A percentile compares a stretch with the other conserved stretches of the same genome.
These are phyloP conservation scores for Bjerkandera adusta DNA, from an alignment of 1,284 basidiomycete species.

Conservation along the genomic window DNA sequence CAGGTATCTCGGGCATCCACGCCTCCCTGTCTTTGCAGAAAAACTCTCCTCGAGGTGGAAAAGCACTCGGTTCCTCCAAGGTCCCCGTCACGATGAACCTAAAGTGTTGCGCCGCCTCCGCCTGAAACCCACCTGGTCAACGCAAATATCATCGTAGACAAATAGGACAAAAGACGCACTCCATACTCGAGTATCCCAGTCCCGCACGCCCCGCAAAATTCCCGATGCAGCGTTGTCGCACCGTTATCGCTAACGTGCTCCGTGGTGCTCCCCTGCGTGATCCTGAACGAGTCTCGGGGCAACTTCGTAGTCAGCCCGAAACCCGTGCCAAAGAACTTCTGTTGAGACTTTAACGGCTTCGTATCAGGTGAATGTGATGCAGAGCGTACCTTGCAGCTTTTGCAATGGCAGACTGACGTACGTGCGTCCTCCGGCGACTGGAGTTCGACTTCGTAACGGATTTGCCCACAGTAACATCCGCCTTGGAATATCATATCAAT, in stretches of 20 bases:
- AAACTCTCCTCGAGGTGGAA: constrained; percentile 30
- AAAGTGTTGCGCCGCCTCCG: constrained; percentile 11
- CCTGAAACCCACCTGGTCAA: background rate
- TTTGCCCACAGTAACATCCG: constrained; percentile 26
- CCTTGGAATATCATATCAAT: constrained; percentile 11
- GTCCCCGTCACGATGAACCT: constrained; percentile 22
- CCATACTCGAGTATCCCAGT: constrained; percentile 23
- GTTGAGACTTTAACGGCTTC: background rate
- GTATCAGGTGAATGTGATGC: background rate
- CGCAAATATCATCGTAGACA: background rate
- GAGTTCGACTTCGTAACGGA: constrained; percentile 23
- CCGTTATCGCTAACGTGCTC: constrained; percentile 27
- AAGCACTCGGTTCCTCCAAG: constrained; percentile 22
- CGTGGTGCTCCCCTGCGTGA: constrained; percentile 19
- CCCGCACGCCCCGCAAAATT: constrained; percentile 27
- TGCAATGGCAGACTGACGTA: constrained; percentile 27
- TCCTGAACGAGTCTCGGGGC: constrained; percentile 18
- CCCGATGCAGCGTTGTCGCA: constrained; percentile 21
- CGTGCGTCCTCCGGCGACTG: constrained; percentile 23
- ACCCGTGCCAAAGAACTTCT: constrained; percentile 26
- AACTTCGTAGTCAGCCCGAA: constrained; percentile 25
- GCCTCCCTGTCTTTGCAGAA: constrained; percentile 24
- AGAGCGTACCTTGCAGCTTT: constrained; percentile 26
- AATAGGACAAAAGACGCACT: constrained; percentile 7
- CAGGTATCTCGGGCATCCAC: constrained; percentile 25